These are phyloP conservation scores for Trichoderma oligosporum DNA, from an alignment of 2,329 filamentous ascomycete genomes.

Conservation along the genomic window DNA sequence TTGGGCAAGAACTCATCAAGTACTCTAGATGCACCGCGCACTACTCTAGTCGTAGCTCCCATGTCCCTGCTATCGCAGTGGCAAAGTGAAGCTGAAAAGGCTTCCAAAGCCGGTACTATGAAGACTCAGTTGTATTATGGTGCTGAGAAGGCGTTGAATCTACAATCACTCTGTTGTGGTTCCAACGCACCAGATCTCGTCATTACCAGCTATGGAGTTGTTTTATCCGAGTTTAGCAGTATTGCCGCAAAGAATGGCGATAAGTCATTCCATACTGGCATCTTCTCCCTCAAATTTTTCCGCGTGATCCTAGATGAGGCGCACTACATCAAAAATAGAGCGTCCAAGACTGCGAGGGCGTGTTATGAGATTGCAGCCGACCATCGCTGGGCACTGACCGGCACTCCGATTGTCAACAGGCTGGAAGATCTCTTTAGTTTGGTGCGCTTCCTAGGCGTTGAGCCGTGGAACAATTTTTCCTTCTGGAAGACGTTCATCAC, in stretches of 20 bases:
- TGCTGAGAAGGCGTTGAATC: conserved; percentile 72
- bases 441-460: conserved; percentile 86
- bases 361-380: conserved; percentile 84
- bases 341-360: conserved; percentile 90
- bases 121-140: conserved; percentile 91
- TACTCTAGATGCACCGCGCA: conserved; percentile 71
- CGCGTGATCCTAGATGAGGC: conserved; percentile 93
- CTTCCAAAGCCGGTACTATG: conserved; percentile 77
- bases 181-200: conserved; percentile 85
- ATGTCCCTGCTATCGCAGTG: conserved; percentile 97
- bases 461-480: conserved; percentile 98
- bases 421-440: conserved; percentile 92
- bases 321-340: conserved; percentile 84
- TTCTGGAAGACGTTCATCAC: conserved; percentile 99
- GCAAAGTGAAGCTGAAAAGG: conserved; percentile 91
- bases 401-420: conserved; percentile 94
- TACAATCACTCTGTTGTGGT: conserved; percentile 73
- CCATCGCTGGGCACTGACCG: conserved; percentile 90
- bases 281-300: conserved; percentile 94
- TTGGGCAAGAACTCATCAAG: conserved; percentile 54
- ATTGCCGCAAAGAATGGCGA: conserved; percentile 65
- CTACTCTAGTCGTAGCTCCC: conserved; percentile 91
- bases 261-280: conserved; percentile 61
- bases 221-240: conserved; percentile 80
- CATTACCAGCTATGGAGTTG: conserved; percentile 90